Base-by-base conservation (phyloP, 139 green algal genomes). In the Tetradesmus obliquus region DNA sequence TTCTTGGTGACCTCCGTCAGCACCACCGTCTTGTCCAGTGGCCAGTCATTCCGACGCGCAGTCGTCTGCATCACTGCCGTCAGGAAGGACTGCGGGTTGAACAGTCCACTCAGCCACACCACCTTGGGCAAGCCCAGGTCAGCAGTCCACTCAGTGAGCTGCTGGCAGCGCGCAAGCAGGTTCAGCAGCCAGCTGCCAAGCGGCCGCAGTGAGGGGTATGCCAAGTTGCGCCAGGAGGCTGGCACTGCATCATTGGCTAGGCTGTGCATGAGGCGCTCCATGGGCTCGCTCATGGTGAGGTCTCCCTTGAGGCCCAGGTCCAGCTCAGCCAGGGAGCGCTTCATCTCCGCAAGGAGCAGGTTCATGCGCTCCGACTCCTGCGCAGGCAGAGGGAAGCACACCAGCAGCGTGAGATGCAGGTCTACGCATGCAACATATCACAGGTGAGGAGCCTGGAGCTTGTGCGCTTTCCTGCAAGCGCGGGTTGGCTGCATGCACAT, bases 21-120 rank as follows among this genome's bases (percentile, higher is more conserved):
- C 32, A 97, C 92, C 84, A 97, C 95, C 8, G 96, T 97, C 89
- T 96, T 97, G 92, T 99, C 97, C 69, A 99, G 95, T 8, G 97
- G 95, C 97, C 97, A 99, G 91, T 98, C 97, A 86, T 98, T 98
- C 60, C 96, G 95, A 45, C 97, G 95, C 0, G 97, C 97, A 0
- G 97, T 99, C 19, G 97, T 98, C 93, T 99, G 97, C 96, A 98
- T 98, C 24, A 99, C 97, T 0, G 97, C 97, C 15, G 97, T 99
- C 8, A 99, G 93, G 94, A 99, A 99, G 12, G 96, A 97, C 95
- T 98, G 96, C 4, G 97, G 97, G 93, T 99, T 99, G 96, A 99
- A 99, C 81, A 99, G 95, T 10, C 96, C 96, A 8, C 94, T 96
- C 55, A 98, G 93, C 96, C 97, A 98, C 12, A 98, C 96, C 1